Evolutionary conservation across 163 green algal genomes (phyloP), one percentile per base, ranked within the genome.

Genomic region (Coccomyxa subellipsoidea): DNA sequence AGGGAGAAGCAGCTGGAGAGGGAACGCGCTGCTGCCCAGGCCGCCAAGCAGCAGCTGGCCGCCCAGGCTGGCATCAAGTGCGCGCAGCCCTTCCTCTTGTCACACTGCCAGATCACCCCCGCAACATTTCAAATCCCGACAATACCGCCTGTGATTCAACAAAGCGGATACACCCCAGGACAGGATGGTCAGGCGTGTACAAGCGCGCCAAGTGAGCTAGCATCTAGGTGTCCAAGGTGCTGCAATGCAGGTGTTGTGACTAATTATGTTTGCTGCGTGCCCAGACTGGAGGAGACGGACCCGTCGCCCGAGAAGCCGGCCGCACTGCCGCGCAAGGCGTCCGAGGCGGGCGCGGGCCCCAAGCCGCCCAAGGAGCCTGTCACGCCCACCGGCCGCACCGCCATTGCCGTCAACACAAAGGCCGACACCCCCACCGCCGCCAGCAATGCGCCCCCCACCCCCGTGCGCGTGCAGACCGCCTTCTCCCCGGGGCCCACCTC

Each of bases 41-140:
- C 93, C 9, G 90, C 90, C 78, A 96, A 97, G 86, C 89, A 87
- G 38, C 92, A 95, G 87, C 89, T 91, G 40, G 89, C 88, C 31
- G 84, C 86, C 29, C 86, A 93, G 78, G 88, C 86, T 54, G 91
- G 90, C 79, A 84, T 87, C 53, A 87, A 86, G 76, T 84, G 78
- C 12, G 72, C 69, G 7, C 1, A 3, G 15, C 69, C 53, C 35
- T n/a, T 36, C 79, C 59, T 78, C 79, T 38, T 34, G n/a, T 76
- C 53, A 31, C 78, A 29, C 25, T 54, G n/a, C n/a, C n/a, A n/a
- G n/a, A n/a, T n/a, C n/a, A n/a, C n/a, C n/a, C n/a, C n/a, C n/a
- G n/a, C n/a, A n/a, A n/a, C n/a, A n/a, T n/a, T n/a, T n/a, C n/a
- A n/a, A n/a, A n/a, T n/a, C n/a, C n/a, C n/a, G n/a, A n/a, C n/a